Base-by-base conservation (phyloP, 1,139 yeast genomes). In the Yamadazyma sp. region DNA sequence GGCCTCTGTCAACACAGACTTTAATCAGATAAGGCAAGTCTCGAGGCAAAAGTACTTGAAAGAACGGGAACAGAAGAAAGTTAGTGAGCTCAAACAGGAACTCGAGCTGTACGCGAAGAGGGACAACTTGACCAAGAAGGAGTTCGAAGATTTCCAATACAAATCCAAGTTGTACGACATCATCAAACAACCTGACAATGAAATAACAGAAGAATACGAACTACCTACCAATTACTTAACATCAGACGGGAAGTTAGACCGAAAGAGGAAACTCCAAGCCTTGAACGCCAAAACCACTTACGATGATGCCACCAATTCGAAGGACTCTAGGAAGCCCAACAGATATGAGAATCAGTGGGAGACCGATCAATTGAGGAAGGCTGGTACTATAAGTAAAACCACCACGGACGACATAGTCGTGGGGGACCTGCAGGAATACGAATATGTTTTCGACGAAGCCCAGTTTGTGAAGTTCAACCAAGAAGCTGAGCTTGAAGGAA, bases 391-490 rank as follows among this genome's bases (percentile, higher is more conserved):
- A 40, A 32, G 46, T 4, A 55, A 55, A 33, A 51, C 56, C 5
- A 67, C 62, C 28, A 60, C 70, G 3, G 82, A 77, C 50, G 76
- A 73, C 31, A 73, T 79, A 18, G 56, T 63, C 25, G 58, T 75
- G 1, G 69, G 75, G 0, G 71, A 69, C 14, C 68, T 69, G 18
- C 75, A 59, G 5, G 66, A 81, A 27, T 87, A 85, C 53, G 95
- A 87, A 20, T 89, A 77, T 59, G 96, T 89, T 1, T 88, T 87
- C 66, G 97, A 91, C 52, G 83, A 83, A 37, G 71, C 81, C 4
- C 91, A 87, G 46, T 77, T 76, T 49, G 82, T 88, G 24, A 80
- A 83, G 29, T 89, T 85, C 55, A 73, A 78, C 1, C 64, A 69
- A 3, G 81, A 77, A 31, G 59, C 64, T 4, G 68, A 74, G 27